These are phyloP conservation scores for Starmerella ratchasimensis DNA, from an alignment of 805 yeast genomes.

Conservation along the genomic window DNA sequence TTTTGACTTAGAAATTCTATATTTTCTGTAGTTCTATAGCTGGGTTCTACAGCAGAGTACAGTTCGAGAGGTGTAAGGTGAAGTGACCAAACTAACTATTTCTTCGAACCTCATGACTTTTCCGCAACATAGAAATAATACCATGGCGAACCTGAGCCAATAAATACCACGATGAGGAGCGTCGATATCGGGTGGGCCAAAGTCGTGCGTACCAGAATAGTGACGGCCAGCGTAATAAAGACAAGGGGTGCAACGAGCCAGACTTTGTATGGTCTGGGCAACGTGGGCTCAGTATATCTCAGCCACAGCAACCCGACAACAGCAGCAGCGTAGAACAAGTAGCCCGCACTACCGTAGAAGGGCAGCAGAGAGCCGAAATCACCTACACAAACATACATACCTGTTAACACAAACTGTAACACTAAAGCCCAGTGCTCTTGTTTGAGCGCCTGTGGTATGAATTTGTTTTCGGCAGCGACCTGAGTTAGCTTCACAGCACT, in stretches of 20 bases:
- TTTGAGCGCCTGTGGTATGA: conserved; percentile 25
- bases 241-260: conserved; percentile 26
- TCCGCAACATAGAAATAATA: neutral
- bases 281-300: conserved; percentile 25
- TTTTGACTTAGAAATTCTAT: too few relatives aligned
- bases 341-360: conserved; percentile 29
- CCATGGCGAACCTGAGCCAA: conserved; percentile 5
- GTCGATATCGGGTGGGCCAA: conserved; percentile 5
- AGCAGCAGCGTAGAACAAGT: conserved; percentile 25
- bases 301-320: conserved; percentile 29
- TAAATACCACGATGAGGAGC: neutral
- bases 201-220: conserved; percentile 5
- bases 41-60: too few relatives aligned
- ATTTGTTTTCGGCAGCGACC: conserved; percentile 27
- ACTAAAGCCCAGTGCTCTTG: conserved; percentile 20
- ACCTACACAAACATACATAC: conserved; percentile 27
- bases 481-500: conserved; percentile 28
- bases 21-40: too few relatives aligned
- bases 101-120: too few relatives aligned
- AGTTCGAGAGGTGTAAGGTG: too few relatives aligned
- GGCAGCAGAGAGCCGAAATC: conserved; percentile 28
- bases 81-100: too few relatives aligned
- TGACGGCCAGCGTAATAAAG: conserved; percentile 4
- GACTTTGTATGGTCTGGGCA: conserved; percentile 29
- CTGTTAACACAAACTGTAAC: conserved; percentile 25